phyloP scores from a whole-genome alignment of 2,329 filamentous ascomycete species.

The Fusarium dlaminii region DNA sequence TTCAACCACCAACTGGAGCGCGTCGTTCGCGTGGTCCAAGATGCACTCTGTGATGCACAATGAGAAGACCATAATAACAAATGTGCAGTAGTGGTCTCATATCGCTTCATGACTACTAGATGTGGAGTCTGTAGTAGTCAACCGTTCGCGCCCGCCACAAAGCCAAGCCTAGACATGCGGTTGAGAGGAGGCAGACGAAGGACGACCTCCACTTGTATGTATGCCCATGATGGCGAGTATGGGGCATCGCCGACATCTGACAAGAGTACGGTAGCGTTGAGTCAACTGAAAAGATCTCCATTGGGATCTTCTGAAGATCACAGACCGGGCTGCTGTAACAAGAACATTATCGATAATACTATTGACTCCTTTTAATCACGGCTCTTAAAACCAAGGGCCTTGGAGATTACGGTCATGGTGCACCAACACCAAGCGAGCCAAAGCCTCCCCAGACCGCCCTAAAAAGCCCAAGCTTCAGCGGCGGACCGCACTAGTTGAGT shows the following conservation, averaged over 20 bases:
- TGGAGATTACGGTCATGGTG: constrained; percentile 30
- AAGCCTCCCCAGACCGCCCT: constrained; percentile 17
- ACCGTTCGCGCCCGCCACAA: constrained; percentile 35
- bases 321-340: not conserved
- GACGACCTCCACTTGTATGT: constrained; percentile 3
- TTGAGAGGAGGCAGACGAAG: constrained; percentile 9
- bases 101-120: constrained; percentile 4
- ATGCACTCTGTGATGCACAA: constrained; percentile 25
- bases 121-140: constrained; percentile 21
- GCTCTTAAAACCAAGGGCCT: constrained; percentile 20
- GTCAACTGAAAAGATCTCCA: not conserved
- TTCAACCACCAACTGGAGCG: constrained; percentile 35
- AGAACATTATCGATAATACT: constrained; percentile 11
- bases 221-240: constrained; percentile 6
- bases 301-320: constrained; percentile 31
- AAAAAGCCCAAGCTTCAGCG: constrained; percentile 31
- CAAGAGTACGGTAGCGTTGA: not conserved
- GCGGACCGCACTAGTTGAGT: constrained; percentile 20
- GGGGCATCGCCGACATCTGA: constrained; percentile 1
- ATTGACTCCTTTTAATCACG: constrained; percentile 30
- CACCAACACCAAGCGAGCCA: not conserved
- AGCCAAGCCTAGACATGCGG: constrained; percentile 24
- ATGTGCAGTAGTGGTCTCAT: constrained; percentile 30
- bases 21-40: constrained; percentile 17
- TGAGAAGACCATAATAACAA: constrained; percentile 24